These are phyloP conservation scores for Leishmania mexicana DNA, from an alignment of 208 protist genomes.

Conservation along the genomic window DNA sequence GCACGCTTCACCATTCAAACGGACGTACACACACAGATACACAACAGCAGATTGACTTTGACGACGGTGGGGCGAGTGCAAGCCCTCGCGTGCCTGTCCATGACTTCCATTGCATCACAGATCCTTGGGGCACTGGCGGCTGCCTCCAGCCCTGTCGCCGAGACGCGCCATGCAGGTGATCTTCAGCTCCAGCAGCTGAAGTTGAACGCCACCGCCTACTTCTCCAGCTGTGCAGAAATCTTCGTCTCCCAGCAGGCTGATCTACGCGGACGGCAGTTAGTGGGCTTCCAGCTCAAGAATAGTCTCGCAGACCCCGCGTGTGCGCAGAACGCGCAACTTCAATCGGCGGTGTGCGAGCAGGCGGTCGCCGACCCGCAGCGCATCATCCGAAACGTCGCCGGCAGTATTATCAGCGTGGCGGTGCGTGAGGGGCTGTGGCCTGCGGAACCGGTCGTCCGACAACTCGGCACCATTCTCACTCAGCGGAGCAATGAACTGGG, in stretches of 20 bases:
- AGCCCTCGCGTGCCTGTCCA: background rate
- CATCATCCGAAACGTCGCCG: conserved; percentile 73
- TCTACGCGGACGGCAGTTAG: conserved; percentile 55
- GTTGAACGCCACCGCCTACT: conserved; percentile 51
- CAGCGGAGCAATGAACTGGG: conserved; percentile 38
- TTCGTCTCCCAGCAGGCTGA: conserved; percentile 45
- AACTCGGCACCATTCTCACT: conserved; percentile 41
- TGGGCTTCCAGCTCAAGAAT: conserved; percentile 81
- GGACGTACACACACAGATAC: background rate
- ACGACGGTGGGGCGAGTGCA: background rate
- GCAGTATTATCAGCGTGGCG: conserved; percentile 73
- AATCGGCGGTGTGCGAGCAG: conserved; percentile 54
- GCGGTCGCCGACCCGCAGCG: conserved; percentile 64
- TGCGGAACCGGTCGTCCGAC: conserved; percentile 45
- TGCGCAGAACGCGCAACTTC: conserved; percentile 51
- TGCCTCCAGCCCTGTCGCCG: conserved; percentile 57
- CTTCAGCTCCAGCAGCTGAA: conserved; percentile 63
- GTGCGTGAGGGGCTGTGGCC: conserved; percentile 76
- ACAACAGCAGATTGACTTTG: background rate
- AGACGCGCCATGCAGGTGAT: conserved; percentile 61
- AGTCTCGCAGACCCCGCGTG: conserved; percentile 58
- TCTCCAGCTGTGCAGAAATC: conserved; percentile 66
- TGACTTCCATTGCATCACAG: conserved; percentile 42
- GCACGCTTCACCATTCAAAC: too few species aligned
- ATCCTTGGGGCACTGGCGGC: conserved; percentile 69